A percentile compares a stretch with the other conserved stretches of the same genome.
Conservation (phyloP, 2,329 filamentous ascomycete genomes). For the Fusarium veterinarium region DNA sequence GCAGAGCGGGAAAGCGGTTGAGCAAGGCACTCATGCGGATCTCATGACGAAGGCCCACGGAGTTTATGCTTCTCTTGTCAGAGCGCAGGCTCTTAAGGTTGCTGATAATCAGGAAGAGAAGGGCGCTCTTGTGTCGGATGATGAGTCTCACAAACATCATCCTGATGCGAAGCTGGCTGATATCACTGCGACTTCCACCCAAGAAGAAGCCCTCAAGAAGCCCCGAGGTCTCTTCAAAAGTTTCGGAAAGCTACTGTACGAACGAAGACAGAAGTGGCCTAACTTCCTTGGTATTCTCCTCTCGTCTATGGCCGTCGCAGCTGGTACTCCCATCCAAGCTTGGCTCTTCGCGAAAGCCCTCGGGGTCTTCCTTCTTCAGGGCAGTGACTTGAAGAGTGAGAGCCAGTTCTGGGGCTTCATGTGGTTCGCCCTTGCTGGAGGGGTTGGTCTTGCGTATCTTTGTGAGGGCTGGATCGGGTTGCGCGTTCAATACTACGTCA, state of each 20-base stretch:
- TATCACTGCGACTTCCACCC: fast-evolving
- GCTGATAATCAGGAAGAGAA: background rate
- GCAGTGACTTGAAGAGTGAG: conserved; percentile 44
- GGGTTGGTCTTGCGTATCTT: conserved; percentile 46
- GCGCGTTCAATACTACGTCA: conserved; percentile 24
- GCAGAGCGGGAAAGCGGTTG: conserved; percentile 67
- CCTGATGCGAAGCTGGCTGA: background rate
- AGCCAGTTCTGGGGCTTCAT: conserved; percentile 48
- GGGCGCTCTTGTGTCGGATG: background rate
- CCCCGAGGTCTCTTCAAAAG: conserved; percentile 9
- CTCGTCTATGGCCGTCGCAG: conserved; percentile 41
- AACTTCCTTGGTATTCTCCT: conserved; percentile 41
- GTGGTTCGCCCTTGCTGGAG: conserved; percentile 47
- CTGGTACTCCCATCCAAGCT: conserved; percentile 45
- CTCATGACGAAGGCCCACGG: conserved; percentile 61
- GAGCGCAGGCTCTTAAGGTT: conserved; percentile 34
- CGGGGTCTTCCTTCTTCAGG: conserved; percentile 39
- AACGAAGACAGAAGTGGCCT: conserved; percentile 41
- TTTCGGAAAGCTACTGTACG: conserved; percentile 36
- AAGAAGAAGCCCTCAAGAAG: background rate
- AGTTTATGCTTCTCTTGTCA: conserved; percentile 40
- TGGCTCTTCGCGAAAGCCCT: conserved; percentile 48
- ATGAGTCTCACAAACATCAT: background rate
- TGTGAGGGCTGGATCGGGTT: conserved; percentile 37
- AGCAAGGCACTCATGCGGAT: conserved; percentile 70